phyloP scores from a whole-genome alignment of 108 stramenopile species.

The Chaetoceros muelleri region DNA sequence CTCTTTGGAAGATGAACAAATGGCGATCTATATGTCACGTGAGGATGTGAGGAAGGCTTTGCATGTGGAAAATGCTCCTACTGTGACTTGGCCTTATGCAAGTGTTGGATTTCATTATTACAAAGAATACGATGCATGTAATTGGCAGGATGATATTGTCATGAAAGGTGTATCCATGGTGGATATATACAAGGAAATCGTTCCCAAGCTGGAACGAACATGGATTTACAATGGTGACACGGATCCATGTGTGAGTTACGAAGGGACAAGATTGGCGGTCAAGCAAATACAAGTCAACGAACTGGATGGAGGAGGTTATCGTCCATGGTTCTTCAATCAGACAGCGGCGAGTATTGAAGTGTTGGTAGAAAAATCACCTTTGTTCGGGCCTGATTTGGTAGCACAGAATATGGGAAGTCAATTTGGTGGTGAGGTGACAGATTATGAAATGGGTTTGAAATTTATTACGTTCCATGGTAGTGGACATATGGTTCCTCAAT shows the following conservation, averaged over 20 bases:
- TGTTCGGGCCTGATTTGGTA: constrained; percentile 50
- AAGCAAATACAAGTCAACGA: constrained; percentile 35
- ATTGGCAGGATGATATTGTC: constrained; percentile 12
- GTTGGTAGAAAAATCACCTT: constrained; percentile 29
- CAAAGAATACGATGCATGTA: constrained; percentile 59
- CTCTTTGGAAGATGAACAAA: constrained; percentile 30
- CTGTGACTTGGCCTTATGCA: constrained; percentile 33
- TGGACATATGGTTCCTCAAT: constrained; percentile 70
- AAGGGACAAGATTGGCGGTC: constrained; percentile 54
- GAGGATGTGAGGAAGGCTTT: constrained; percentile 40
- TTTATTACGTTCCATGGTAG: constrained; percentile 54
- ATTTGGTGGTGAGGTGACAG: constrained; percentile 49
- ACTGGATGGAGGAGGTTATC: constrained; percentile 45
- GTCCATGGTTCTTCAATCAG: constrained; percentile 67
- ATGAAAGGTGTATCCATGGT: constrained; percentile 36
- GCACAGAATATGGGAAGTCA: constrained; percentile 32
- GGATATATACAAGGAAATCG: constrained; percentile 44
- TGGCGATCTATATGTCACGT: constrained; percentile 41
- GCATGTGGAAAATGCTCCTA: constrained; percentile 37
- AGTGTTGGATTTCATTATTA: constrained; percentile 42
- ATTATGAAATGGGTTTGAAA: constrained; percentile 40
- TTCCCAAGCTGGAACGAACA: constrained; percentile 27
- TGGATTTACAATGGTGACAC: constrained; percentile 64
- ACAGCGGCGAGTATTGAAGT: constrained; percentile 27
- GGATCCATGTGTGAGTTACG: constrained; percentile 61